Evolutionary conservation across 2,329 filamentous ascomycete species (phyloP), one percentile per base, ranked within the genome.

Genomic region (Chrysoporthe puriensis): DNA sequence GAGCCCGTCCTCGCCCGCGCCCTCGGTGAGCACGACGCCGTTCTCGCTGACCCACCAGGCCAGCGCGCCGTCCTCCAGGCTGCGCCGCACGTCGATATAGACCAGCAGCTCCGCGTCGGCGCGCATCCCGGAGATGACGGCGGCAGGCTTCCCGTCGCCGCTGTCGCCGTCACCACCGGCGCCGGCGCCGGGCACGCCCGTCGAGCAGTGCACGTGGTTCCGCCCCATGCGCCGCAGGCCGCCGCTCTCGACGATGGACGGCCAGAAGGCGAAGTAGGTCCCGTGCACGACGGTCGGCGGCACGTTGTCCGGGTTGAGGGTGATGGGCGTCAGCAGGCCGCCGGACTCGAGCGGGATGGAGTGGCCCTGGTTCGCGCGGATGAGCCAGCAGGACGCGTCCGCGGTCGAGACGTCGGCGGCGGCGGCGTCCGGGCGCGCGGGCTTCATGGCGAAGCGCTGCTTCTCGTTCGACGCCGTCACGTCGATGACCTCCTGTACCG

Each of bases 341-440:
- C 90, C 87, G n/a, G 88, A 88, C 40, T 92, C 90, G 46, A 89
- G 81, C 74, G 89, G 88, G 76, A 99, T 92, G 73, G 88, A 93
- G 82, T 98, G 96, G 65, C 96, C 96, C 81, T 98, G 96, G 76
- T 96, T 97, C 40, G 96, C 96, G 74, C 96, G 93, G 80, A 99
- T 97, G 43, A 96, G 84, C 82, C 90, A 97, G 77, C 91, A 84
- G 0, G 84, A 78, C 0, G 92, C 85, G 62, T 91, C 82, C 4
- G 48, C 7, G 3, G 16, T 21, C 13, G 50, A 8, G 40, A 42
- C 6, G 60, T 6, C 9, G 63, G 18, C 71, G 68, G 52, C 3
- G 66, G 52, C 3, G 66, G 50, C 2, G 43, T 73, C 72, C 3
- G 67, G 43, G 14, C 67, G 63, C 2, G 81, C 85, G 58, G 86